Conservation (phyloP, 169 alveolate genomes). For the Ichthyophthirius multifiliis region DNA sequence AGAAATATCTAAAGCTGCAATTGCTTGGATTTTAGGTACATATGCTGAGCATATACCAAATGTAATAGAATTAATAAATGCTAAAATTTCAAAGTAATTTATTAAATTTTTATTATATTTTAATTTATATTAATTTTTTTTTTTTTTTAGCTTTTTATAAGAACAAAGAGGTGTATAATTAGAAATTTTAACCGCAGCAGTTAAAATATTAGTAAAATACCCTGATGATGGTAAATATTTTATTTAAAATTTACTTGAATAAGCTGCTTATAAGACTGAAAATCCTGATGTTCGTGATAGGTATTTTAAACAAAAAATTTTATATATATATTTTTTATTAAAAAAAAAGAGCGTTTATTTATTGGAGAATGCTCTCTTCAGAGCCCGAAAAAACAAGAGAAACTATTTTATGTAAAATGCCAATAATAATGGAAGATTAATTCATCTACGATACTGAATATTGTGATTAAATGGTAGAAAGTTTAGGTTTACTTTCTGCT, state of each 20-base stretch:
- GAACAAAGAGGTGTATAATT: slow-evolving; percentile 82
- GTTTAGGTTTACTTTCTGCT: slow-evolving; percentile 85
- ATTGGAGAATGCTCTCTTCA: slow-evolving; percentile 95
- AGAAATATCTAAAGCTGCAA: slow-evolving; percentile 96
- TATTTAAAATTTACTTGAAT: slow-evolving; percentile 87
- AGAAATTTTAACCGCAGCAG: slow-evolving; percentile 93
- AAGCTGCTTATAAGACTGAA: slow-evolving; percentile 92
- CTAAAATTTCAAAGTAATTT: slow-evolving; percentile 12
- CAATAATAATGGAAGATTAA: slow-evolving; percentile 81
- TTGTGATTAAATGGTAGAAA: slow-evolving; percentile 82
- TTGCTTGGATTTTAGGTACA: slow-evolving; percentile 98
- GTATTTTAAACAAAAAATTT: background rate
- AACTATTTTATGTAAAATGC: slow-evolving; percentile 92
- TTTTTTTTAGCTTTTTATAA: background rate
- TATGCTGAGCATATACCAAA: slow-evolving; percentile 78
- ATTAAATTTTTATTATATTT: background rate
- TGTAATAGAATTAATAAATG: slow-evolving; percentile 12
- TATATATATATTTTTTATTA: background rate
- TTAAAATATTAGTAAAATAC: slow-evolving; percentile 87
- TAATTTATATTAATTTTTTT: background rate
- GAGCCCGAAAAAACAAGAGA: slow-evolving; percentile 94
- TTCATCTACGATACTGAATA: slow-evolving; percentile 74
- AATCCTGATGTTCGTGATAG: slow-evolving; percentile 97
- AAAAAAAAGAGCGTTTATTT: slow-evolving; percentile 89
- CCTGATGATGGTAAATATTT: slow-evolving; percentile 83